phyloP scores from a whole-genome alignment of 1,284 basidiomycete species.

The Malassezia restricta region DNA sequence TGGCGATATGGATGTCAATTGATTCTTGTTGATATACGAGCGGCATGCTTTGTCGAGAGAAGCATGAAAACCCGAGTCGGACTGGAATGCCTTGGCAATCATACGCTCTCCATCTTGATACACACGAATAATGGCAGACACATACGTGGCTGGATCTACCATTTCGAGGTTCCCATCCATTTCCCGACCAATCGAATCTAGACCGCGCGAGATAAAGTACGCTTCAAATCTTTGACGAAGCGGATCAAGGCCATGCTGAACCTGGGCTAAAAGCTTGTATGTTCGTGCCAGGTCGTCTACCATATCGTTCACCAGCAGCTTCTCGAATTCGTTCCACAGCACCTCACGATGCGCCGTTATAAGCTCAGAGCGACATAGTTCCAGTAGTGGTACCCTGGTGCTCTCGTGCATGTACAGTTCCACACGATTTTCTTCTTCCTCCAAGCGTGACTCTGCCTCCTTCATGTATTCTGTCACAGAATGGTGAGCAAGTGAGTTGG shows the following conservation, averaged over 20 bases:
- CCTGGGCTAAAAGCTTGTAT: conserved; percentile 82
- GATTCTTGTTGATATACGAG: conserved; percentile 90
- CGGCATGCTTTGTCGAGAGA: conserved; percentile 84
- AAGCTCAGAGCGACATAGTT: conserved; percentile 81
- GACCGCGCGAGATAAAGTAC: conserved; percentile 81
- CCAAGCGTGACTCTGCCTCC: conserved; percentile 81
- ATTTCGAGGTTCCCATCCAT: conserved; percentile 46
- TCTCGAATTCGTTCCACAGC: conserved; percentile 92
- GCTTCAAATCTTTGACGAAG: conserved; percentile 83
- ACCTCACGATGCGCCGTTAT: conserved; percentile 74
- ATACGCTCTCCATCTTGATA: conserved; percentile 85
- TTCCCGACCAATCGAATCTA: conserved; percentile 70
- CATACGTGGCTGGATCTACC: conserved; percentile 74
- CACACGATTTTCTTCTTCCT: conserved; percentile 89
- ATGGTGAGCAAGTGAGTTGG: conserved; percentile 76
- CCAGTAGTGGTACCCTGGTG: conserved; percentile 54
- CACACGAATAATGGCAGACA: conserved; percentile 79
- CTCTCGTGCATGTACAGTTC: conserved; percentile 78
- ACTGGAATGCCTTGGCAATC: conserved; percentile 77
- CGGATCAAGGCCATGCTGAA: conserved; percentile 80
- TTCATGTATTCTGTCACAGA: conserved; percentile 91
- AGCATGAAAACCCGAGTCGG: conserved; percentile 87
- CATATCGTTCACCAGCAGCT: conserved; percentile 79
- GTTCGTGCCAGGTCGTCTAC: conserved; percentile 71
- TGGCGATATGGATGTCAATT: conserved; percentile 51